Conservation (phyloP, 2,329 filamentous ascomycete species). For the Exophiala mesophila region DNA sequence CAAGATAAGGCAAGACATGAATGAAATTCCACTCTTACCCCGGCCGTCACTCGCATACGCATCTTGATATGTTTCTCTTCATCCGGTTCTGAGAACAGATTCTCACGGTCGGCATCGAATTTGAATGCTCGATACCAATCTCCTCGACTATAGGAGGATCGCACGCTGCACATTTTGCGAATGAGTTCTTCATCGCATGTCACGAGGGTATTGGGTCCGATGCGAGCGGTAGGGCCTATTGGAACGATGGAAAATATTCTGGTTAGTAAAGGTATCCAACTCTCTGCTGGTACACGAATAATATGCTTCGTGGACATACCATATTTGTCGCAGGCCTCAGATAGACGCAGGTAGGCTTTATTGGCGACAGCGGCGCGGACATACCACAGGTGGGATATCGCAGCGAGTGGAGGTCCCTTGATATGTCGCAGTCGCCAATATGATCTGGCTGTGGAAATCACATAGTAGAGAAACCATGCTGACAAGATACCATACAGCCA, state of each 20-base stretch:
- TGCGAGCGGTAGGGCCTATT: slow-evolving; percentile 34
- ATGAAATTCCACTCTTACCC: slow-evolving; percentile 35
- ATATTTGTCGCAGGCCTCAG: slow-evolving; percentile 11
- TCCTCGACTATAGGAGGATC: slow-evolving; percentile 25
- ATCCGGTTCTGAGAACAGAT: slow-evolving; percentile 50
- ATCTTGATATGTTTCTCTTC: slow-evolving; percentile 44
- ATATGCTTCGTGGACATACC: no score
- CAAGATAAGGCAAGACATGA: no score
- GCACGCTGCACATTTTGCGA: slow-evolving; percentile 20
- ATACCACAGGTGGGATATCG: slow-evolving; percentile 13
- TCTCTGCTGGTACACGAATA: no score
- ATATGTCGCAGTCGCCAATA: slow-evolving; percentile 15
- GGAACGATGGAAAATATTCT: no score
- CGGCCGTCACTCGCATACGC: slow-evolving; percentile 49
- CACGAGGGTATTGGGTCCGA: slow-evolving; percentile 47
- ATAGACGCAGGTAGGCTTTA: slow-evolving; percentile 4
- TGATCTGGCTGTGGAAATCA: slow-evolving; percentile 2
- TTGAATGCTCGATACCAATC: slow-evolving; percentile 47
- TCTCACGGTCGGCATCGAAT: slow-evolving; percentile 52
- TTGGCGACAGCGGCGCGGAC: slow-evolving; percentile 6
- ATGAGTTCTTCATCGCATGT: slow-evolving; percentile 47
- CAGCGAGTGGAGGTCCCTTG: slow-evolving; percentile 12
- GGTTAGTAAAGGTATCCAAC: no score
- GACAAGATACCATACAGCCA: neutral
- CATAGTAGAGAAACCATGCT: neutral